phyloP scores from a whole-genome alignment of 495 filamentous ascomycete genomes.

The Schizothecium vesticola region DNA sequence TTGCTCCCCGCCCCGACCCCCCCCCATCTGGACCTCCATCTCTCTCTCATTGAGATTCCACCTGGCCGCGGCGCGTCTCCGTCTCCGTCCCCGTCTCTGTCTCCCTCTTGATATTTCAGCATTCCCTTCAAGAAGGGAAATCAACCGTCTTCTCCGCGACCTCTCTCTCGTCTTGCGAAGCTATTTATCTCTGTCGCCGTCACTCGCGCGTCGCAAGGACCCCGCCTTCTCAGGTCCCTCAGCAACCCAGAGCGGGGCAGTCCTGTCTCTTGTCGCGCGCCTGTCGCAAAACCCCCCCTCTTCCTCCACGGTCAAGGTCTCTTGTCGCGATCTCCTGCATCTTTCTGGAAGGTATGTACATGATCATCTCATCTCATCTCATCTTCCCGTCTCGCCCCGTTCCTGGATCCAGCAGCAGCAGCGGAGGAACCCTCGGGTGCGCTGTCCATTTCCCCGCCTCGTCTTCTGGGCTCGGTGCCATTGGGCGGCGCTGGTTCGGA shows the following conservation, averaged over 20 bases:
- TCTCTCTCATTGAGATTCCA: neutral
- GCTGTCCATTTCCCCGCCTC: neutral
- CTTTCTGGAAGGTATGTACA: slow-evolving; percentile 1
- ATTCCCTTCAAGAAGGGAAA: neutral
- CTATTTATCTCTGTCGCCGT: neutral
- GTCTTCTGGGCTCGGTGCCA: neutral
- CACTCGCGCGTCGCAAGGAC: neutral
- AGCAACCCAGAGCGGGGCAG: slow-evolving; percentile 16
- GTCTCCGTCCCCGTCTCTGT: neutral
- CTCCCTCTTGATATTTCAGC: neutral
- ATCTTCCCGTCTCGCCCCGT: neutral
- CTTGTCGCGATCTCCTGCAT: slow-evolving; percentile 2
- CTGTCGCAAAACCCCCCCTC: slow-evolving; percentile 9
- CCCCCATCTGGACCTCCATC: neutral
- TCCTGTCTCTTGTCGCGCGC: slow-evolving; percentile 7
- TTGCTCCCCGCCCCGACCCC: neutral
- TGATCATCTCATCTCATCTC: slow-evolving; percentile 1
- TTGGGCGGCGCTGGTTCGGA: neutral
- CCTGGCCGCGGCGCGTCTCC: neutral
- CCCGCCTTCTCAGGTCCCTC: neutral
- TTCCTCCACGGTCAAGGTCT: neutral
- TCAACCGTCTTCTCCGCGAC: neutral
- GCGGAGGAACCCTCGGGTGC: slow-evolving; percentile 26
- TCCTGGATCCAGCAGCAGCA: slow-evolving; percentile 12
- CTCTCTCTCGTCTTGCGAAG: neutral